Percentiles rank a stretch among this genome's conserved stretches.
Evolutionary conservation across 1,139 yeast genomes (phyloP).

Genomic region (Torulaspora globosa): DNA sequence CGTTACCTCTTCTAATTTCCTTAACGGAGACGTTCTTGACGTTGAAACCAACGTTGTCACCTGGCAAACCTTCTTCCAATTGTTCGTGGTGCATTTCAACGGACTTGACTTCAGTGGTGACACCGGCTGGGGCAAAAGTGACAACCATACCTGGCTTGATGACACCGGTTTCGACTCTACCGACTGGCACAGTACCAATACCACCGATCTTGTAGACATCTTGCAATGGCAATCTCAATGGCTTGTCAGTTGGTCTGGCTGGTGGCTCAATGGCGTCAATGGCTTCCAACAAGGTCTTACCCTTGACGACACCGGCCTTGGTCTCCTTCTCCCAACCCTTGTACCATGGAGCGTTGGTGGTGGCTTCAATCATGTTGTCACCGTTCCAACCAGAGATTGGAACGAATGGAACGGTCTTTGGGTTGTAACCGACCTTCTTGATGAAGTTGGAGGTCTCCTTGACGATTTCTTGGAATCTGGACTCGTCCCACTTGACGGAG

Average conservation of each 20-base stretch:
- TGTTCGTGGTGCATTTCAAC: conserved; percentile 94
- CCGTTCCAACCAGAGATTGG: conserved; percentile 95
- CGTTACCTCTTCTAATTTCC: conserved; percentile 95
- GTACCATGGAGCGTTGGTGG: conserved; percentile 86
- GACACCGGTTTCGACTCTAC: conserved; percentile 90
- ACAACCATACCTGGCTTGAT: conserved; percentile 91
- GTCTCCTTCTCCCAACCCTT: conserved; percentile 87
- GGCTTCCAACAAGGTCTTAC: conserved; percentile 85
- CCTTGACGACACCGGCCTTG: conserved; percentile 73
- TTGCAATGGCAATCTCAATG: conserved; percentile 87
- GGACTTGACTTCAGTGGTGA: conserved; percentile 89
- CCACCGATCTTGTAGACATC: conserved; percentile 93
- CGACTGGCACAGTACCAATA: conserved; percentile 92
- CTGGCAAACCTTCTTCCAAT: conserved; percentile 80
- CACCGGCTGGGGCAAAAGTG: conserved; percentile 88
- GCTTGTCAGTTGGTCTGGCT: conserved; percentile 80
- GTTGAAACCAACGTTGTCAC: conserved; percentile 95
- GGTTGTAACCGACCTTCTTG: conserved; percentile 93
- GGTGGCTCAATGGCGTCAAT: conserved; percentile 86
- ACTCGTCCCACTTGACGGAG: conserved; percentile 81
- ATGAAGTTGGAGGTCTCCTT: conserved; percentile 84
- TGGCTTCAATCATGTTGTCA: conserved; percentile 86
- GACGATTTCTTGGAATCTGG: conserved; percentile 74
- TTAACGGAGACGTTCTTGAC: conserved; percentile 91
- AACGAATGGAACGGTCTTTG: conserved; percentile 86